These are phyloP conservation scores for Metarhizium sp. DNA, from an alignment of 2,329 filamentous ascomycete species.

Conservation along the genomic window DNA sequence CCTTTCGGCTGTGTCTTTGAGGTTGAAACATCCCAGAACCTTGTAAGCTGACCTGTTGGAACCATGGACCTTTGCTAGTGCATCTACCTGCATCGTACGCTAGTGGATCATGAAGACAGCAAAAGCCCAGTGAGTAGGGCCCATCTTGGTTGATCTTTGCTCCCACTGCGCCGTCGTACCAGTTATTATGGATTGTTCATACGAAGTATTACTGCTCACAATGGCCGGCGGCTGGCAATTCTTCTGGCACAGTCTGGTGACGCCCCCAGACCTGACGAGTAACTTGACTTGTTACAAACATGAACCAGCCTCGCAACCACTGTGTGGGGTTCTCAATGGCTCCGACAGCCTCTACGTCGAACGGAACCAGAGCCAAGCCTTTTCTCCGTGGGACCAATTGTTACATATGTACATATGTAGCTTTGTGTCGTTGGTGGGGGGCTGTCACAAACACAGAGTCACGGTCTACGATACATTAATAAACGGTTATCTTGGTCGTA, in stretches of 20 bases:
- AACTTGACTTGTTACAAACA: not conserved
- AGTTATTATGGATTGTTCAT: not conserved
- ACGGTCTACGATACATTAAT: not conserved
- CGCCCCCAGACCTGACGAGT: too few species aligned
- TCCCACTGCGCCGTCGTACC: not conserved
- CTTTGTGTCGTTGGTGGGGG: not conserved
- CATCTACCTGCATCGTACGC: not conserved
- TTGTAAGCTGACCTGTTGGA: not conserved
- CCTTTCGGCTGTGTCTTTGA: slow-evolving; percentile 16
- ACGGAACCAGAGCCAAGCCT: not conserved
- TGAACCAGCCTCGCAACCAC: not conserved
- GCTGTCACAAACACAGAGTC: not conserved
- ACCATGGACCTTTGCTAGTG: not conserved
- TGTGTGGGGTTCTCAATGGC: not conserved
- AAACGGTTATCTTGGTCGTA: not conserved
- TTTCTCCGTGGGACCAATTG: not conserved
- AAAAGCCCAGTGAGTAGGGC: not conserved
- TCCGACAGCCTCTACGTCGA: not conserved
- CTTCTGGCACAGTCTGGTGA: not conserved
- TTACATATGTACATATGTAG: too few species aligned
- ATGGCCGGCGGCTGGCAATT: not conserved
- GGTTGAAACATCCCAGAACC: slow-evolving; percentile 10
- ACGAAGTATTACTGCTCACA: not conserved
- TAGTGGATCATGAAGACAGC: not conserved
- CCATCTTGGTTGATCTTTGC: not conserved